A percentile compares a stretch with the other conserved stretches of the same genome.
phyloP scores from a whole-genome alignment of 192 early-diverging fungal species.

The Coemansia sp. region DNA sequence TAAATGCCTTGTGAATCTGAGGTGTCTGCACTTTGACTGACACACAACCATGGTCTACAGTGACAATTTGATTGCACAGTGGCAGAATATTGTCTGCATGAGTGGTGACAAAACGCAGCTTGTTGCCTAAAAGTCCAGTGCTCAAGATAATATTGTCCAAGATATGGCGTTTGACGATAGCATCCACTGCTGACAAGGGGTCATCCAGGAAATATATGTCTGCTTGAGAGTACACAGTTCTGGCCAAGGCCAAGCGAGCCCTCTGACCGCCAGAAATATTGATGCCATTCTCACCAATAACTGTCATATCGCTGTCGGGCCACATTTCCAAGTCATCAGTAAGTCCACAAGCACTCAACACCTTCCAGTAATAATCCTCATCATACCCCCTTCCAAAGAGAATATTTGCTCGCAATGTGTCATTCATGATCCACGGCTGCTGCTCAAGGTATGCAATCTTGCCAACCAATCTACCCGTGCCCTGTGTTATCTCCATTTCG shows the following conservation, averaged over 20 bases:
- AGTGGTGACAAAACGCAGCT: constrained; percentile 56
- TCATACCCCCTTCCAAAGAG: constrained; percentile 73
- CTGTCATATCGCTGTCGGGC: constrained; percentile 66
- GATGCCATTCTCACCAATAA: constrained; percentile 71
- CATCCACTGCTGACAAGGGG: constrained; percentile 73
- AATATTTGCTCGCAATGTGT: constrained; percentile 79
- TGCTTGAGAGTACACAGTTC: constrained; percentile 66
- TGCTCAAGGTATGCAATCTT: constrained; percentile 36
- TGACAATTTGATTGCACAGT: constrained; percentile 29
- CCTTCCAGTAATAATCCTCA: constrained; percentile 59
- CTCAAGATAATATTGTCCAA: constrained; percentile 63
- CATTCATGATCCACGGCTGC: constrained; percentile 43
- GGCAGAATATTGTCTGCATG: constrained; percentile 34
- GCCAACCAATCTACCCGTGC: constrained; percentile 32
- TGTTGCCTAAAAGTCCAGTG: constrained; percentile 57
- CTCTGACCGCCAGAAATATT: constrained; percentile 77
- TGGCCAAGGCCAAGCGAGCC: constrained; percentile 67
- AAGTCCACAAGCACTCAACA: constrained; percentile 65
- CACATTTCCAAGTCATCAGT: constrained; percentile 66
- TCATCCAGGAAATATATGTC: constrained; percentile 76
- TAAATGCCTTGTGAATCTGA: neutral
- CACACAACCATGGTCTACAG: constrained; percentile 13
- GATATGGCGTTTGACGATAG: constrained; percentile 66
- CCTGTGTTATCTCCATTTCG: constrained; percentile 46
- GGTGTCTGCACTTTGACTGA: constrained; percentile 52